Percentiles rank a stretch among this genome's conserved stretches.
These are phyloP conservation scores for Salix udensis DNA, from an alignment of 345 rosid species.

Conservation along the genomic window DNA sequence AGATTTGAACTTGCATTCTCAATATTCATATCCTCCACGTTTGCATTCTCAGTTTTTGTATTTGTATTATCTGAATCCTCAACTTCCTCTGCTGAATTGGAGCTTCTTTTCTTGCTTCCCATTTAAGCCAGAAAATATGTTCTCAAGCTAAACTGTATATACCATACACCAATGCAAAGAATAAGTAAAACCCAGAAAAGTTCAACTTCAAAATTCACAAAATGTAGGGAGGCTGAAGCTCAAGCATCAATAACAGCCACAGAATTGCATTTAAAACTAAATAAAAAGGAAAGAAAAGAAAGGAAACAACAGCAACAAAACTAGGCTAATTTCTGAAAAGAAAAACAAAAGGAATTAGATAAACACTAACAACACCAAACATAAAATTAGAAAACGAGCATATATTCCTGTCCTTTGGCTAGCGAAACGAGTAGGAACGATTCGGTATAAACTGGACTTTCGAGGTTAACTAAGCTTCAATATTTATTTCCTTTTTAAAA, in stretches of 20 bases:
- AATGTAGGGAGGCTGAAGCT: neutral
- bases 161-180: neutral
- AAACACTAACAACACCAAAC: neutral
- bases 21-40: conserved; percentile 18
- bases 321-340: too few relatives aligned
- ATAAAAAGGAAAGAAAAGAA: neutral
- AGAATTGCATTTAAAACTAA: neutral
- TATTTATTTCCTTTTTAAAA: too few relatives aligned
- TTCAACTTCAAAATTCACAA: neutral
- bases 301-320: too few relatives aligned
- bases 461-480: neutral
- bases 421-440: too few relatives aligned
- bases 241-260: neutral
- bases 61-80: conserved; percentile 23
- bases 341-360: too few relatives aligned
- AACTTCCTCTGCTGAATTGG: conserved; percentile 28
- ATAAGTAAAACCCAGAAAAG: neutral
- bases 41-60: conserved; percentile 7
- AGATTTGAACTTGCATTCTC: neutral
- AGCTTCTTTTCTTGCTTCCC: conserved; percentile 61
- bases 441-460: neutral
- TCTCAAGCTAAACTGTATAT: neutral
- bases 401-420: too few relatives aligned
- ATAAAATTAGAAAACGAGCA: neutral
- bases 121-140: conserved; percentile 26